Base-by-base conservation (phyloP, 768 basidiomycete genomes). In the Trametes gibbosa region DNA sequence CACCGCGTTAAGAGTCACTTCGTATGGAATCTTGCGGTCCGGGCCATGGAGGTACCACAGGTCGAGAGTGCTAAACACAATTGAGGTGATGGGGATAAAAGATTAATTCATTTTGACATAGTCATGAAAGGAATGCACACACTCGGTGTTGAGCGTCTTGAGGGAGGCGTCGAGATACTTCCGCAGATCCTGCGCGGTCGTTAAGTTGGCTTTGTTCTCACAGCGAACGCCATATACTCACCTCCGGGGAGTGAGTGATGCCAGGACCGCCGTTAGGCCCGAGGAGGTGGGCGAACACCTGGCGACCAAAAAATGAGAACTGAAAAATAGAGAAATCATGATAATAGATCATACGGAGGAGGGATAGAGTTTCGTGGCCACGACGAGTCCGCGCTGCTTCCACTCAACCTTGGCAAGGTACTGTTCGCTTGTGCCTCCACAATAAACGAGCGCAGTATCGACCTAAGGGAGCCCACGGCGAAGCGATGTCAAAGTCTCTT, bases 281-380 rank as follows among this genome's bases (percentile, higher is more conserved):
- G 37, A 14, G 13, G 17, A 39, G 37, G 37, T 21, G 43, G 6
- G 21, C 43, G 21, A 45, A 24, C 43, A 21, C 43, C 41, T 42
- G 41, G 3, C 17, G 41, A 42, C n/a, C 12, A 21, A 42, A 17
- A 2, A 42, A 42, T 42, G 17, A 21, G 3, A 42, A 21, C 41
- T 8, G 41, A 41, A 14, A 10, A 29, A 27, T 24, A n/a, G 1
- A 19, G 41, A n/a, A 19, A 19, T 19, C 3, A 40, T n/a, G n/a
- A 32, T 32, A 52, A 40, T 46, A 17, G 7, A 23, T 32, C 63
- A 56, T 37, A 74, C 74, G 10, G 60, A 52, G 43, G 60, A 67
- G 0, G 84, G 84, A 59, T 77, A 79, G 17, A 84, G 77, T 67
- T 88, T 88, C 0, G 84, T 87, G 42, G 85, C 83, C 42, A 87